Conservation (phyloP, 306 rosid species). For the Castanospermum australe region DNA sequence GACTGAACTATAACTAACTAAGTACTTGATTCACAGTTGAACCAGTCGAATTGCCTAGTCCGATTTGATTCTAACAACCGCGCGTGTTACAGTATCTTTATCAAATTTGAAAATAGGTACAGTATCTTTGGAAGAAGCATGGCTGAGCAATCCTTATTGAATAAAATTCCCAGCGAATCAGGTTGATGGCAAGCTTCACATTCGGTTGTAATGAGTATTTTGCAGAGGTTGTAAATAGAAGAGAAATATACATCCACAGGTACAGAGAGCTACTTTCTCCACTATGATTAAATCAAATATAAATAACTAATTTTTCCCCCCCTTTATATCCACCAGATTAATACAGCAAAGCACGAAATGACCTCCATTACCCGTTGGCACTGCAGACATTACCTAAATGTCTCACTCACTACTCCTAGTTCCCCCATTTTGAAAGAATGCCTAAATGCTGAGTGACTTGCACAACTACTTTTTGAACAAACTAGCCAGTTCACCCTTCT, state of each 20-base stretch:
- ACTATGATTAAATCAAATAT: neutral
- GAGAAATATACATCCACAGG: neutral
- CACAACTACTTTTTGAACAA: slow-evolving; percentile 50
- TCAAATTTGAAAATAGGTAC: too few relatives aligned
- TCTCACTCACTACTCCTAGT: neutral
- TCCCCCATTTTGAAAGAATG: neutral
- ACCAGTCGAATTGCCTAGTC: too few relatives aligned
- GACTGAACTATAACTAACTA: too few relatives aligned
- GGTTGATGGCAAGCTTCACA: neutral
- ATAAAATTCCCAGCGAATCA: neutral
- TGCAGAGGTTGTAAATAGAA: neutral
- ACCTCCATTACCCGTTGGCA: neutral
- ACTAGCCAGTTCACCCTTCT: slow-evolving; percentile 69
- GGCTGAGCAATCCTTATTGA: neutral
- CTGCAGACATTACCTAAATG: neutral
- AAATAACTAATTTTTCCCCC: neutral
- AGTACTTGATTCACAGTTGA: too few relatives aligned
- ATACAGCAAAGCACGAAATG: slow-evolving; percentile 16
- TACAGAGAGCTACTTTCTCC: neutral
- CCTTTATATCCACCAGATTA: neutral
- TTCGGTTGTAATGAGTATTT: neutral
- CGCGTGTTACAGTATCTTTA: too few relatives aligned
- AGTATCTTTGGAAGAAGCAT: neutral
- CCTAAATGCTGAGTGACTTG: neutral
- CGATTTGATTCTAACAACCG: too few relatives aligned